Percentiles rank a stretch among this genome's conserved stretches.
Evolutionary conservation across 2,329 filamentous ascomycete species (phyloP).

Genomic region (Cephalotrichum gorgonifer): DNA sequence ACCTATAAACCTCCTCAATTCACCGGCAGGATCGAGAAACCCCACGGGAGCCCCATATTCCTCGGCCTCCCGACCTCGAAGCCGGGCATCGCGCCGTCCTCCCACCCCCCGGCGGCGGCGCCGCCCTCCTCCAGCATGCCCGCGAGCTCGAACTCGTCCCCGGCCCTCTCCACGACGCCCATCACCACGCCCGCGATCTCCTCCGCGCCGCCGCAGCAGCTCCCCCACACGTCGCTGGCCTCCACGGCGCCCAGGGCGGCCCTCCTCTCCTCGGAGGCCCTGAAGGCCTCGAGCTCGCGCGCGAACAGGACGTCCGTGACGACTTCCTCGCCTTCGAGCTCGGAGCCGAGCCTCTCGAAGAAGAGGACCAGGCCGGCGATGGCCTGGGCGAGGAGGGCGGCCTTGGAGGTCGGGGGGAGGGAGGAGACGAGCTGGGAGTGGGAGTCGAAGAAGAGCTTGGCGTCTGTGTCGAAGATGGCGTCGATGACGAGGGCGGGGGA

Average conservation of each 20-base stretch:
- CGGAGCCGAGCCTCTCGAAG: conserved; percentile 13
- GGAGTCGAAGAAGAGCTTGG: conserved; percentile 19
- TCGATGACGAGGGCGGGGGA: conserved; percentile 15
- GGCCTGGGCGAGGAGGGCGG: conserved; percentile 22
- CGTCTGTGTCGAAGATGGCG: conserved; percentile 22
- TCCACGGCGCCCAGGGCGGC: conserved; percentile 19
- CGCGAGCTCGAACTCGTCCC: conserved; percentile 6
- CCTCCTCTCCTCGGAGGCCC: conserved; percentile 16
- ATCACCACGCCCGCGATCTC: conserved; percentile 22
- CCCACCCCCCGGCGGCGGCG: background rate
- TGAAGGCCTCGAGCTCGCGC: conserved; percentile 19
- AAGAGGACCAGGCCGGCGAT: conserved; percentile 22
- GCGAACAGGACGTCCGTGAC: conserved; percentile 13
- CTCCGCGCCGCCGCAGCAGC: conserved; percentile 21
- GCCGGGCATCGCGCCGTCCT: background rate
- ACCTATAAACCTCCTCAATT: conserved; percentile 17
- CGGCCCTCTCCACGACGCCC: conserved; percentile 14
- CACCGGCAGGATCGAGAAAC: conserved; percentile 24
- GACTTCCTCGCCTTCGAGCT: conserved; percentile 1
- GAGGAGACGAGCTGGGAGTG: conserved; percentile 14
- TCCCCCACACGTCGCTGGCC: conserved; percentile 17
- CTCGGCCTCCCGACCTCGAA: conserved; percentile 11
- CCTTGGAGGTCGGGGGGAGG: conserved; percentile 20
- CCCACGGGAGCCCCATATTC: conserved; percentile 25
- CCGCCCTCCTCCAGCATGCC: conserved; percentile 8